Percentiles rank a stretch among this genome's conserved stretches.
Conservation (phyloP, 345 rosid species). For the Eucalyptus sp. region DNA sequence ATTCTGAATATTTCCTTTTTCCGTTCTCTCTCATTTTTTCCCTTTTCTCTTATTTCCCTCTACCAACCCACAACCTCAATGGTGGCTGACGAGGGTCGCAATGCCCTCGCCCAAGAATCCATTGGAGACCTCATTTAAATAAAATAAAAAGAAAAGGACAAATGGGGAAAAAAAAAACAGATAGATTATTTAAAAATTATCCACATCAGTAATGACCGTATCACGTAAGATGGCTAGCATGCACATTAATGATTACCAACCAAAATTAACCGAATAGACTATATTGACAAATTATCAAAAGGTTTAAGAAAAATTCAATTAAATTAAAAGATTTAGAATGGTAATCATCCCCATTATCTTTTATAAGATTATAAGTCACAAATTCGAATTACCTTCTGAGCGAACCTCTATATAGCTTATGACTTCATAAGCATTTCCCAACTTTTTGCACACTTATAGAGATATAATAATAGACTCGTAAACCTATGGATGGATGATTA, state of each 20-base stretch:
- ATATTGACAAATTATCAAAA: fast-evolving
- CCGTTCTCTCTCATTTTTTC: too few species aligned
- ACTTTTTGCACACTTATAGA: background rate
- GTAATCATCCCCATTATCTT: too few species aligned
- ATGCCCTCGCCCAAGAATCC: too few species aligned
- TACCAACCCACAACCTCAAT: too few species aligned
- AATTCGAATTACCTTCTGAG: background rate
- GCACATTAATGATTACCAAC: fast-evolving
- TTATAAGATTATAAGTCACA: too few species aligned
- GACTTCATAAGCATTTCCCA: background rate
- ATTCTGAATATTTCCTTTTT: background rate
- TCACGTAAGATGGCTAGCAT: fast-evolving
- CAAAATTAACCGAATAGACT: fast-evolving
- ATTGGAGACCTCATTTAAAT: background rate
- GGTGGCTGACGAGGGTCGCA: background rate
- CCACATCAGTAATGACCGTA: fast-evolving
- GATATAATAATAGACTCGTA: background rate
- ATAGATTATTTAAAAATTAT: too few species aligned
- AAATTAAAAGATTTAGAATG: too few species aligned
- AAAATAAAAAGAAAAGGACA: background rate
- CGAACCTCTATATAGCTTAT: background rate
- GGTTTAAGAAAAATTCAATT: fast-evolving
- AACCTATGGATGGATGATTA: background rate
- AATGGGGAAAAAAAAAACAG: background rate
- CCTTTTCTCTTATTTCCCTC: background rate